phyloP scores from a whole-genome alignment of 768 basidiomycete species.

The Suillus cothurnatus region DNA sequence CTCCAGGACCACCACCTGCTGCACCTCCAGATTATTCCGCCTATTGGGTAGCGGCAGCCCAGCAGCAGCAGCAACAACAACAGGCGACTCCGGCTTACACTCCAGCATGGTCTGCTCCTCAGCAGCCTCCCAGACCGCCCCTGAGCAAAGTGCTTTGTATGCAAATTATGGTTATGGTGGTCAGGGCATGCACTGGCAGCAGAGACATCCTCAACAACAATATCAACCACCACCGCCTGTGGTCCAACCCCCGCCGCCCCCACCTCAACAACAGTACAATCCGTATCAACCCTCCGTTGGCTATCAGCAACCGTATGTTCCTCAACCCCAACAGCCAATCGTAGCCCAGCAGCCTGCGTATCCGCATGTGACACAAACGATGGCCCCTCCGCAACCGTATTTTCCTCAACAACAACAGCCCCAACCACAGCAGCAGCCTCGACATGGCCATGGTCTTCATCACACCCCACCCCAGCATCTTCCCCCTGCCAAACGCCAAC shows the following conservation, averaged over 20 bases:
- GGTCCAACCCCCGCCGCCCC: conserved; percentile 52
- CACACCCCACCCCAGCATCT: conserved; percentile 76
- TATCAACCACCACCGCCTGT: conserved; percentile 51
- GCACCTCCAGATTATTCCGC: conserved; percentile 76
- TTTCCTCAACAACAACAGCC: conserved; percentile 42
- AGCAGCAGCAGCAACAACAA: conserved; percentile 50
- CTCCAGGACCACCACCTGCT: conserved; percentile 77
- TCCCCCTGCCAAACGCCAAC: conserved; percentile 91
- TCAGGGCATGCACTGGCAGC: conserved; percentile 61
- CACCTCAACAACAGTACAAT: conserved; percentile 67
- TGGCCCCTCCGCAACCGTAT: conserved; percentile 44
- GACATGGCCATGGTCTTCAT: conserved; percentile 50
- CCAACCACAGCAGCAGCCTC: conserved; percentile 44
- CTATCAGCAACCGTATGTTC: conserved; percentile 67
- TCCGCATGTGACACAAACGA: conserved; percentile 42
- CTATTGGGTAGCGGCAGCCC: conserved; percentile 70
- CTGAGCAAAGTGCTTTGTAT: conserved; percentile 84
- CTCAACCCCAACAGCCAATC: conserved; percentile 59
- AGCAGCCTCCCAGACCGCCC: conserved; percentile 65
- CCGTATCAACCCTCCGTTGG: conserved; percentile 73
- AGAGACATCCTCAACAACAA: conserved; percentile 59
- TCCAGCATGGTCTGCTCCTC: conserved; percentile 68
- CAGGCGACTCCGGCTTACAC: conserved; percentile 58
- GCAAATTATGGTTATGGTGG: conserved; percentile 91
- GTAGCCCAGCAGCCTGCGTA: conserved; percentile 41